A percentile compares a stretch with the other conserved stretches of the same genome.
Evolutionary conservation across 192 early-diverging fungal species (phyloP).

Genomic region (Kickxella alabastrina): DNA sequence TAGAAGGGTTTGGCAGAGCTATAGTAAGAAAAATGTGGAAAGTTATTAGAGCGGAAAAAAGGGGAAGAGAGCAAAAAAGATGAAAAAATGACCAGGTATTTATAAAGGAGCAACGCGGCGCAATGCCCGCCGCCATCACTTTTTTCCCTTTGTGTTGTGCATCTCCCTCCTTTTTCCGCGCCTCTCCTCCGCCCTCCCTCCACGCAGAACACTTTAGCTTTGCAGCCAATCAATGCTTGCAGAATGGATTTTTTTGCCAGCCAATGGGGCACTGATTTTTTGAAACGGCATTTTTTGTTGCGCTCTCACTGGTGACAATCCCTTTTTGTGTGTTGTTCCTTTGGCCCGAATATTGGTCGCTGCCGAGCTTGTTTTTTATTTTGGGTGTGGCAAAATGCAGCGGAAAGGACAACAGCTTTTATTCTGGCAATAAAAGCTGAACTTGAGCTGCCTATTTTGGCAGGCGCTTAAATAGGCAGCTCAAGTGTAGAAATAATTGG

Average conservation of each 20-base stretch:
- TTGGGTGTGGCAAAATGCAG: no score
- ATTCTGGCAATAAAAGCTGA: no score
- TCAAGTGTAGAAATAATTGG: no score
- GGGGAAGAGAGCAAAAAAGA: conserved; percentile 4
- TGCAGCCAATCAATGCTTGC: conserved; percentile 37
- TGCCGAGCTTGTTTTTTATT: no score
- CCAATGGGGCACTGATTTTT: conserved; percentile 42
- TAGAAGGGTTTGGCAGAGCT: no score
- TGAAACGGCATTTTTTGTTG: conserved; percentile 25
- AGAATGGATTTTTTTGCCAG: conserved; percentile 8
- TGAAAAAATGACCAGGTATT: conserved; percentile 8
- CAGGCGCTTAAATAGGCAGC: no score
- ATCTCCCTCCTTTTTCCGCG: not conserved
- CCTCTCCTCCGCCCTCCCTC: no score
- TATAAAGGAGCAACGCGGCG: not conserved
- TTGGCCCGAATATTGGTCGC: no score
- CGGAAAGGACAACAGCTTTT: no score
- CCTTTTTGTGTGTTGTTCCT: no score
- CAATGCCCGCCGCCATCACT: conserved; percentile 4
- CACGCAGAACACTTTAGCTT: conserved; percentile 19
- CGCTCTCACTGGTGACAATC: not conserved
- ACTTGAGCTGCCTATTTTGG: no score
- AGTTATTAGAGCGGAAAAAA: conserved; percentile 4
- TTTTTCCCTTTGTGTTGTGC: conserved; percentile 6
- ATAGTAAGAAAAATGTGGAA: not conserved